These are phyloP conservation scores for Solidago caesia DNA, from an alignment of 129 eudicot genomes.

Conservation along the genomic window DNA sequence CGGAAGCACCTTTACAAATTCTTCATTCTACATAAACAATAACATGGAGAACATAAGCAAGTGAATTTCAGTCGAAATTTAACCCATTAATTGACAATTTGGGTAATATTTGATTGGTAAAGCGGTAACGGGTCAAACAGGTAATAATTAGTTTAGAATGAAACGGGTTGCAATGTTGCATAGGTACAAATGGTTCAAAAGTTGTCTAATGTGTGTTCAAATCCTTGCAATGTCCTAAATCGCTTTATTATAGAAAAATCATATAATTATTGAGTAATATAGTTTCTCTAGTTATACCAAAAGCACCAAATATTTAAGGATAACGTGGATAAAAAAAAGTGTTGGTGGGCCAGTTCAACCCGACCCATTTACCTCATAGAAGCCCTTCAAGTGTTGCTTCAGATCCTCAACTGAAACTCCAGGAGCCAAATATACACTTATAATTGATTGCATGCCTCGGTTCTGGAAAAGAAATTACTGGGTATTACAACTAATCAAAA, in stretches of 20 bases:
- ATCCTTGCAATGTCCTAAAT: not conserved
- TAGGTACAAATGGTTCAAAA: too few species aligned
- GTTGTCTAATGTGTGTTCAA: too few species aligned
- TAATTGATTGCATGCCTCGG: constrained; percentile 99
- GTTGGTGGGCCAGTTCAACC: not conserved
- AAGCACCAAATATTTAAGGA: not conserved
- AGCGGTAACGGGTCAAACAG: not conserved
- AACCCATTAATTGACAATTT: not conserved
- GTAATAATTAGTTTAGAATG: not conserved
- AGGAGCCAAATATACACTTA: constrained; percentile 81
- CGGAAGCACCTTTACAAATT: constrained; percentile 60
- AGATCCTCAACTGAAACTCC: constrained; percentile 79
- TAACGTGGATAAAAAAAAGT: not conserved
- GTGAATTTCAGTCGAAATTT: not conserved
- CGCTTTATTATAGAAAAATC: not conserved
- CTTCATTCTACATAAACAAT: constrained; percentile 61
- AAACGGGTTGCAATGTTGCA: too few species aligned
- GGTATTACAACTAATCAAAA: constrained; percentile 9
- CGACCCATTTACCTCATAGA: constrained; percentile 58
- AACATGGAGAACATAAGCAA: not conserved
- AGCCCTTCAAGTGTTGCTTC: constrained; percentile 51
- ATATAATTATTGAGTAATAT: not conserved
- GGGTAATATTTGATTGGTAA: not conserved
- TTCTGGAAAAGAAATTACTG: constrained; percentile 44
- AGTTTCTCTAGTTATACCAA: not conserved